Percentiles rank a stretch among this genome's conserved stretches.
phyloP scores from a whole-genome alignment of 345 rosid genomes.

The Citrus australasica region DNA sequence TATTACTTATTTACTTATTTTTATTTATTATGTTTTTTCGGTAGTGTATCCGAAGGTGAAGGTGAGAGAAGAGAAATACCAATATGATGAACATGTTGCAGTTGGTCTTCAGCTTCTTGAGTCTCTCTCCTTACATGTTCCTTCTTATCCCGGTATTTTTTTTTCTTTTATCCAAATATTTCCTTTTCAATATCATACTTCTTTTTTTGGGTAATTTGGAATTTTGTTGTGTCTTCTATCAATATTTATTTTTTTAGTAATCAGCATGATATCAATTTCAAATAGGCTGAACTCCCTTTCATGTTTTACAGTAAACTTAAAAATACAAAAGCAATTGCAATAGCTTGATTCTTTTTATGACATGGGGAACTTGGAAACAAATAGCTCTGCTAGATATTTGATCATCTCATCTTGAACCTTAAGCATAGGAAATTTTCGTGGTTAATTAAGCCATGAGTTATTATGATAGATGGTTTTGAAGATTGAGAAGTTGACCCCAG shows the following conservation, averaged over 20 bases:
- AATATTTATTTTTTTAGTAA: neutral
- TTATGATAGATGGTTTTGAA: too few species aligned
- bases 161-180: neutral
- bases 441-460: too few species aligned
- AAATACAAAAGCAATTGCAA: neutral
- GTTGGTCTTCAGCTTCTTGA: slow-evolving; percentile 30
- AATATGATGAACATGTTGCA: slow-evolving; percentile 18
- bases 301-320: neutral
- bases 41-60: slow-evolving; percentile 68
- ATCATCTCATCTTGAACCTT: neutral
- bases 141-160: slow-evolving; percentile 39
- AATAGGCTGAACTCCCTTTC: neutral
- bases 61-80: slow-evolving; percentile 32
- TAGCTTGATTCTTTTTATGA: neutral
- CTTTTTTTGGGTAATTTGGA: neutral
- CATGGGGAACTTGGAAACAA: too few species aligned
- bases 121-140: slow-evolving; percentile 43
- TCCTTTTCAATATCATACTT: neutral
- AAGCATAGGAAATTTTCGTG: too few species aligned
- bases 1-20: neutral
- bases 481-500: neutral
- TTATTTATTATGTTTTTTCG: neutral
- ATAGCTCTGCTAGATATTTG: too few species aligned
- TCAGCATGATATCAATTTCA: too few species aligned
- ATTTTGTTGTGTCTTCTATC: neutral